phyloP scores from a whole-genome alignment of 2,329 filamentous ascomycete genomes.

The Penicillium sp. region DNA sequence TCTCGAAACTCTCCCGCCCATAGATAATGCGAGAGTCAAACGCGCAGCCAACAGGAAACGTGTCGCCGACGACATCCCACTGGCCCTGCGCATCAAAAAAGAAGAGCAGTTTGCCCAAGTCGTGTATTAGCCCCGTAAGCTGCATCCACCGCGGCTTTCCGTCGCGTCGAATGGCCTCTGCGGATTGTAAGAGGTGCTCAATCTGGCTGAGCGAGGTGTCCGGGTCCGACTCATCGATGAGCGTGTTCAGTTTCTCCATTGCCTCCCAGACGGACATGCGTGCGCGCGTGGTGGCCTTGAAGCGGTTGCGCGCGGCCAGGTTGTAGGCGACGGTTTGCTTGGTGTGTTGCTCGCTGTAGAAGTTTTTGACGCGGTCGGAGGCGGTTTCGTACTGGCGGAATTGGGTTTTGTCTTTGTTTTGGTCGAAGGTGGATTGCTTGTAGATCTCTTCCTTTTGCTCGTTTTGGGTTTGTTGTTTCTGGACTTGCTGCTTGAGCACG shows the following conservation, averaged over 20 bases:
- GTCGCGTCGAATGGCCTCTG: constrained; percentile 83
- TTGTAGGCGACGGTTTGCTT: constrained; percentile 67
- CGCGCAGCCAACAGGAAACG: constrained; percentile 44
- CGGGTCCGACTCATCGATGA: constrained; percentile 87
- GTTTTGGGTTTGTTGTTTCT: constrained; percentile 52
- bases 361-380: constrained; percentile 78
- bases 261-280: constrained; percentile 87
- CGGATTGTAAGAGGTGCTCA: constrained; percentile 81
- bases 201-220: constrained; percentile 86
- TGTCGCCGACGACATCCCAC: constrained; percentile 82
- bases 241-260: constrained; percentile 85
- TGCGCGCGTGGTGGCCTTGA: constrained; percentile 63
- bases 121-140: constrained; percentile 45
- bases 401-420: constrained; percentile 70
- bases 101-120: constrained; percentile 44
- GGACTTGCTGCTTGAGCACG: constrained; percentile 53
- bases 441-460: constrained; percentile 35
- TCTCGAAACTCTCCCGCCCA: constrained; percentile 65
- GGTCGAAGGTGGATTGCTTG: constrained; percentile 64
- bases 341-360: constrained; percentile 70
- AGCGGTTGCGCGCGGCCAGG: constrained; percentile 69
- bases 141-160: constrained; percentile 49
- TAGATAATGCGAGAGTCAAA: constrained; percentile 73
- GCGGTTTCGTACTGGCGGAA: constrained; percentile 82
- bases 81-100: constrained; percentile 73